These are phyloP conservation scores for Russula olivacea DNA, from an alignment of 768 basidiomycete species.

Conservation along the genomic window DNA sequence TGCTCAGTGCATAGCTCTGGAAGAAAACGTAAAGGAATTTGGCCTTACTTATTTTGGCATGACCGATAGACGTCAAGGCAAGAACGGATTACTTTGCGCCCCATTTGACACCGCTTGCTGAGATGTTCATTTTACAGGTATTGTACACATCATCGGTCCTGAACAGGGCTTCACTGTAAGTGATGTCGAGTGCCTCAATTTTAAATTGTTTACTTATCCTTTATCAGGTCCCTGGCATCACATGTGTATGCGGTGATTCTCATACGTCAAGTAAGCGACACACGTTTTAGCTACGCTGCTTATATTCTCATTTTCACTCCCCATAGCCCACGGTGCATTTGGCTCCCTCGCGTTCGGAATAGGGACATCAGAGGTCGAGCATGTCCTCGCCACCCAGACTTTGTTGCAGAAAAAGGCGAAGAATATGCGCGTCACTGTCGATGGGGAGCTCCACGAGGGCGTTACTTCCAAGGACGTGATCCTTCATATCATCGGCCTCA, in stretches of 20 bases:
- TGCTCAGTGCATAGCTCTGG: slow-evolving; percentile 51
- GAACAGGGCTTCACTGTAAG: slow-evolving; percentile 58
- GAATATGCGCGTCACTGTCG: slow-evolving; percentile 61
- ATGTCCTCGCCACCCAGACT: slow-evolving; percentile 63
- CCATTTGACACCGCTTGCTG: slow-evolving; percentile 1
- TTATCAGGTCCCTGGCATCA: slow-evolving; percentile 39
- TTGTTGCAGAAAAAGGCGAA: slow-evolving; percentile 56
- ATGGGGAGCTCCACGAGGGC: slow-evolving; percentile 49
- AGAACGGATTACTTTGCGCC: slow-evolving; percentile 15
- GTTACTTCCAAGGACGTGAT: slow-evolving; percentile 60
- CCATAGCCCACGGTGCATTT: slow-evolving; percentile 55
- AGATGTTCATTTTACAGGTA: slow-evolving; percentile 31
- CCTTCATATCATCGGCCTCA: slow-evolving; percentile 57
- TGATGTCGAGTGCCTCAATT: background rate
- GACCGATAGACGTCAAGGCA: slow-evolving; percentile 58
- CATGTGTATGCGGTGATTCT: slow-evolving; percentile 58
- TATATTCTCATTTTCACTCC: slow-evolving; percentile 3
- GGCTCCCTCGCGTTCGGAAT: slow-evolving; percentile 64
- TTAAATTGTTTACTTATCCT: background rate
- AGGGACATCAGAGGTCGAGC: slow-evolving; percentile 64
- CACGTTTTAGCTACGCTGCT: background rate
- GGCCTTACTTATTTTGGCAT: slow-evolving; percentile 63
- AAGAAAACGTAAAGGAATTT: slow-evolving; percentile 61
- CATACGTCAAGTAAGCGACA: slow-evolving; percentile 50
- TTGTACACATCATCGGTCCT: slow-evolving; percentile 59